A percentile compares a stretch with the other conserved stretches of the same genome.
These are phyloP conservation scores for Capsella rubella DNA, from an alignment of 441 rosid species.

Conservation along the genomic window DNA sequence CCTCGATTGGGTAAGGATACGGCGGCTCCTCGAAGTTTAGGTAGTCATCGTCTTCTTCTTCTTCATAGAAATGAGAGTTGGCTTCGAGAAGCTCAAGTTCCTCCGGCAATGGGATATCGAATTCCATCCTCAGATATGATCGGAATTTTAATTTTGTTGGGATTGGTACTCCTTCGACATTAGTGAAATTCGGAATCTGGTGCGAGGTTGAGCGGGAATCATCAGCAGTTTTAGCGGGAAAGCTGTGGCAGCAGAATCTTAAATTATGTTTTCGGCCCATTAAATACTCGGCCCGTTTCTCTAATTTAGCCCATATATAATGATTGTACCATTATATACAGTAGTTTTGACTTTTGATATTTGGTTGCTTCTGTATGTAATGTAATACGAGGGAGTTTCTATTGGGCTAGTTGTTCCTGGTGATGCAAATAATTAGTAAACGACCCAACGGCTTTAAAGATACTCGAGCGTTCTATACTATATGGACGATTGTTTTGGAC, in stretches of 20 bases:
- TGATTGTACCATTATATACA: neutral
- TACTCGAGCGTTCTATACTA: neutral
- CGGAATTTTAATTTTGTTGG: neutral
- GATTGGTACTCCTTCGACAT: neutral
- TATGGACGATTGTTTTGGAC: neutral
- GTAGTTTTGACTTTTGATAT: neutral
- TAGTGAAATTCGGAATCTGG: constrained; percentile 29
- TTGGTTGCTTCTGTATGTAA: neutral
- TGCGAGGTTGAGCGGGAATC: constrained; percentile 42
- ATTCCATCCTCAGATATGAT: constrained; percentile 44
- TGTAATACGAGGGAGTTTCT: neutral
- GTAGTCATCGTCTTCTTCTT: constrained; percentile 44
- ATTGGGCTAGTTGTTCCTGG: neutral
- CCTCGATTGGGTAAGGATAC: constrained; percentile 40
- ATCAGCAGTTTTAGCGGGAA: constrained; percentile 37
- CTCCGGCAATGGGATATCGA: constrained; percentile 81
- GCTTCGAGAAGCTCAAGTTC: constrained; percentile 97
- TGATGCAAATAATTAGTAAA: neutral
- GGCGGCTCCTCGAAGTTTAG: constrained; percentile 51
- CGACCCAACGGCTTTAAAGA: neutral
- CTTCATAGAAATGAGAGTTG: constrained; percentile 58
- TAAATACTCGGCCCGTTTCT: constrained; percentile 20
- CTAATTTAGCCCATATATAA: neutral
- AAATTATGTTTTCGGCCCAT: constrained; percentile 30
- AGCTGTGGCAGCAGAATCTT: neutral